phyloP scores from a whole-genome alignment of 345 rosid species.

The Brassica nigra region DNA sequence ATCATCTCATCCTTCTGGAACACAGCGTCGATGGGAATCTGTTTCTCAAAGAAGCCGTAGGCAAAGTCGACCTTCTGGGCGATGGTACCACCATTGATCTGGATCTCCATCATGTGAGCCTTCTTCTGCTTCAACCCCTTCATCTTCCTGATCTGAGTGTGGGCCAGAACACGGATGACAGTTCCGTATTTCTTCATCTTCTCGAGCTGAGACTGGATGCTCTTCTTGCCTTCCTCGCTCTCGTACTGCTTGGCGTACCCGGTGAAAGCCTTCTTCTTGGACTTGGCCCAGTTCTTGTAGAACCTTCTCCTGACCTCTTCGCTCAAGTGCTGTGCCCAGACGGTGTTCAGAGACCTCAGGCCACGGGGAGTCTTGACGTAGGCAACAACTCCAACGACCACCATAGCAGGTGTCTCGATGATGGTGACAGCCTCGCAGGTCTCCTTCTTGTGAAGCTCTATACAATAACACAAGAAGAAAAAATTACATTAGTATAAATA shows the following conservation, averaged over 20 bases:
- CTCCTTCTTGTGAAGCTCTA: conserved; percentile 96
- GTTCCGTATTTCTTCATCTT: background rate
- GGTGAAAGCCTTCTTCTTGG: conserved; percentile 86
- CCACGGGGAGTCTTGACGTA: conserved; percentile 82
- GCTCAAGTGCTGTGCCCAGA: conserved; percentile 92
- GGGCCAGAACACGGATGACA: background rate
- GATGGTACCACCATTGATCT: background rate
- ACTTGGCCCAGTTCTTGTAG: conserved; percentile 89
- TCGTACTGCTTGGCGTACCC: background rate
- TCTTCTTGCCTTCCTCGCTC: background rate
- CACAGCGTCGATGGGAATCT: background rate
- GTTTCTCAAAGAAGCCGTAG: background rate
- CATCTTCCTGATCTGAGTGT: conserved; percentile 2
- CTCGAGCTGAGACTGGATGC: background rate
- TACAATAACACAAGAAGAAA: background rate
- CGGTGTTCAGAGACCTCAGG: conserved; percentile 72
- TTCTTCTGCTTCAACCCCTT: background rate
- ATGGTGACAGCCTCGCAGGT: conserved; percentile 90
- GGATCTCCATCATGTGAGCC: background rate
- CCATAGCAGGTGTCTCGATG: conserved; percentile 82
- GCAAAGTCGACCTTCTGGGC: background rate
- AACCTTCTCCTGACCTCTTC: conserved; percentile 86
- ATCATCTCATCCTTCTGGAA: conserved; percentile 1
- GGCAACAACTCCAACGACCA: conserved; percentile 86
- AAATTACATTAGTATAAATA: background rate